A percentile compares a stretch with the other conserved stretches of the same genome.
Conservation (phyloP, 1,139 yeast species). For the Pichiaceae sp. region DNA sequence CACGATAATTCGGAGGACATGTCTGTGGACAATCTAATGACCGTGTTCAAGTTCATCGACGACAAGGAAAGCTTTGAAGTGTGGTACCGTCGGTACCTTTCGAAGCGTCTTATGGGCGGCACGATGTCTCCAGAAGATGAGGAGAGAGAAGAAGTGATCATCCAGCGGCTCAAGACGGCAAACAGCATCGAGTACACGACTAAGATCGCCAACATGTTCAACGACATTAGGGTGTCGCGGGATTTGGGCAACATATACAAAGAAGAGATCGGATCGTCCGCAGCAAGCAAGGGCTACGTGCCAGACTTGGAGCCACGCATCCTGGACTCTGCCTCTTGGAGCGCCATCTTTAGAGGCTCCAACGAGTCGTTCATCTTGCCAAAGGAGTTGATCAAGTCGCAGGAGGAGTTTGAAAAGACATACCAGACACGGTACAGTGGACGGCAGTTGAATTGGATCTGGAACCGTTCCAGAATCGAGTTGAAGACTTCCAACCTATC, state of each 20-base stretch:
- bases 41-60: constrained; percentile 77
- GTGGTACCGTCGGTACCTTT: constrained; percentile 81
- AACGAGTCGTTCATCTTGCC: constrained; percentile 46
- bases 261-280: constrained; percentile 29
- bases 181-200: constrained; percentile 91
- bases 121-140: constrained; percentile 76
- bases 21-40: constrained; percentile 80
- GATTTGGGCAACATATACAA: constrained; percentile 66
- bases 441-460: constrained; percentile 87
- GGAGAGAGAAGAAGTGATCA: constrained; percentile 71
- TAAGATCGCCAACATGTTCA: constrained; percentile 93
- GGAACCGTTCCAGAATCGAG: constrained; percentile 94
- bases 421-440: constrained; percentile 78
- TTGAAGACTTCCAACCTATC: constrained; percentile 72
- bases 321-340: constrained; percentile 23
- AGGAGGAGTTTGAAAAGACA: constrained; percentile 57
- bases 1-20: constrained; percentile 63
- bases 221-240: constrained; percentile 82
- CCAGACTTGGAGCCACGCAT: constrained; percentile 23
- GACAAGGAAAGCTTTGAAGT: constrained; percentile 96
- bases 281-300: constrained; percentile 22
- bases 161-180: constrained; percentile 80
- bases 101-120: constrained; percentile 81
- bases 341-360: constrained; percentile 19
- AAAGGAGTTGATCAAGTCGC: constrained; percentile 52